Conservation (phyloP, 2,329 filamentous ascomycete species). For the Domatiomyces globalis region DNA sequence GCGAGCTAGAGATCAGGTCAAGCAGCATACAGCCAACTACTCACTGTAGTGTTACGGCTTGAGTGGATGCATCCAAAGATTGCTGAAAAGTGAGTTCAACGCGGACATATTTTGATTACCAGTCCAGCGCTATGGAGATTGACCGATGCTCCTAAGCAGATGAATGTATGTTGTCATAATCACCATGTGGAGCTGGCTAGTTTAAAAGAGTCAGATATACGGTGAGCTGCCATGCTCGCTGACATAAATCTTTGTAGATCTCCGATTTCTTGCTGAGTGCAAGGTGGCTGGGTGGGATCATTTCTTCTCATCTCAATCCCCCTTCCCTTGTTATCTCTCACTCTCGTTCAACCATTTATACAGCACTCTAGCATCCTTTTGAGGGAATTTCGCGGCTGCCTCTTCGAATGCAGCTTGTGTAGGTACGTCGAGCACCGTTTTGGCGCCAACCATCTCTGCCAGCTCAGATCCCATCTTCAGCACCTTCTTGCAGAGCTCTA, state of each 20-base stretch:
- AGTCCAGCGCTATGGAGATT: too few species aligned
- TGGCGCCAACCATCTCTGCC: slow-evolving; percentile 38
- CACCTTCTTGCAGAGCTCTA: slow-evolving; percentile 48
- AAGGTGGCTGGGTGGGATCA: background rate
- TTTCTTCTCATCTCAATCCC: background rate
- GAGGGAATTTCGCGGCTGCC: slow-evolving; percentile 37
- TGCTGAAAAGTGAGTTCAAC: too few species aligned
- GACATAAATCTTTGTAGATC: background rate
- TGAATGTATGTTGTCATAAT: too few species aligned
- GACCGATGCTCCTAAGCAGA: background rate
- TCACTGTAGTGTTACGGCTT: slow-evolving; percentile 33
- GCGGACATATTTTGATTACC: too few species aligned
- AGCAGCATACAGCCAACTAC: slow-evolving; percentile 20
- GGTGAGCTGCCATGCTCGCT: background rate
- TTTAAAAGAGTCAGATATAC: slow-evolving; percentile 7
- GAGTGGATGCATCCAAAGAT: slow-evolving; percentile 28
- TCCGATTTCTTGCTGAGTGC: background rate
- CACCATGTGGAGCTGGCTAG: slow-evolving; percentile 19
- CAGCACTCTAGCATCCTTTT: slow-evolving; percentile 43
- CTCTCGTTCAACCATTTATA: slow-evolving; percentile 40
- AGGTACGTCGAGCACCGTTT: slow-evolving; percentile 36
- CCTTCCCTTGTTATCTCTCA: slow-evolving; percentile 3
- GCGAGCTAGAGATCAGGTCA: slow-evolving; percentile 46
- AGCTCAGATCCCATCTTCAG: slow-evolving; percentile 41
- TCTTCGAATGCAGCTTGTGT: slow-evolving; percentile 39